These are phyloP conservation scores for Termitomyces sp. DNA, from an alignment of 768 basidiomycete species.

Conservation along the genomic window DNA sequence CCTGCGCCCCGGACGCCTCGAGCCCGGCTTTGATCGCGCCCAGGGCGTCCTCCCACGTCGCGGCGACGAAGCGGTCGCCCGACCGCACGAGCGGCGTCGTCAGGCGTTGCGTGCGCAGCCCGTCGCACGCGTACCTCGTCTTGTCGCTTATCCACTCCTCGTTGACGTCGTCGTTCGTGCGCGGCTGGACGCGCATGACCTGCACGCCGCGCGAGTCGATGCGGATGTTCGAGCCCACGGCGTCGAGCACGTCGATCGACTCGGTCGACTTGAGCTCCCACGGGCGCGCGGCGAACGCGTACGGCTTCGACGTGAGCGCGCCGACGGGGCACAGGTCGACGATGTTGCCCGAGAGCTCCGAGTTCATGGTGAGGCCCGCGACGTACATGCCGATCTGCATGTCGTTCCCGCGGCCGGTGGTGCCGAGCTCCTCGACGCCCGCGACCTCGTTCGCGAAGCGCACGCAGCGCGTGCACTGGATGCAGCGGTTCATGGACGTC, in stretches of 20 bases:
- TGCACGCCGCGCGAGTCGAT: slow-evolving; percentile 93
- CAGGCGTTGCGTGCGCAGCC: slow-evolving; percentile 90
- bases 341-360: slow-evolving; percentile 95
- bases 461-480: slow-evolving; percentile 98
- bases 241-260: slow-evolving; percentile 93
- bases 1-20: slow-evolving; percentile 72
- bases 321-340: slow-evolving; percentile 98
- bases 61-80: slow-evolving; percentile 89
- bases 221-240: slow-evolving; percentile 93
- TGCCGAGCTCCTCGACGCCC: slow-evolving; percentile 95
- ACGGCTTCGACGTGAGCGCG: slow-evolving; percentile 96
- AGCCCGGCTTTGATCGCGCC: slow-evolving; percentile 77
- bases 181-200: slow-evolving; percentile 96
- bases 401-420: slow-evolving; percentile 96
- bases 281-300: slow-evolving; percentile 94
- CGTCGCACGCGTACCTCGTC: slow-evolving; percentile 95
- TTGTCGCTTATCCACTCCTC: slow-evolving; percentile 99
- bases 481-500: slow-evolving; percentile 98
- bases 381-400: slow-evolving; percentile 99
- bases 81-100: slow-evolving; percentile 74
- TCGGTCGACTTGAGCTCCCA: slow-evolving; percentile 99
- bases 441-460: slow-evolving; percentile 99
- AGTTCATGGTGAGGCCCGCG: slow-evolving; percentile 96
- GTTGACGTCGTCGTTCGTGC: slow-evolving; percentile 96
- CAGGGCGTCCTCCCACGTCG: slow-evolving; percentile 90